Conservation (phyloP, 371 early-diverging fungal genomes). For the Saksenaea vasiformis region DNA sequence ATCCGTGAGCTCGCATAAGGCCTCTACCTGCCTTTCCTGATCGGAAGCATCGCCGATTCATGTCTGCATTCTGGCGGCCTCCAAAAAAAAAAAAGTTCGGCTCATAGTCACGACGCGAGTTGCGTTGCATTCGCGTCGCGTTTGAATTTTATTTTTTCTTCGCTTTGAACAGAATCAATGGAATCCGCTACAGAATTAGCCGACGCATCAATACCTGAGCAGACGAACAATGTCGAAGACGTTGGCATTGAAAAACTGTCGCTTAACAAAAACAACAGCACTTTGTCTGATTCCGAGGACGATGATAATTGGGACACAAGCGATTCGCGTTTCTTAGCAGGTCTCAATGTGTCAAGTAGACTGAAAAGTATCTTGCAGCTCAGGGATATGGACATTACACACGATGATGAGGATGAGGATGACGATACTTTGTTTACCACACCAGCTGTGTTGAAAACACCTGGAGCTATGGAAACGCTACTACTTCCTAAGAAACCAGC, state of each 20-base stretch:
- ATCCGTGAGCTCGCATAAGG: no score
- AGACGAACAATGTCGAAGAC: background rate
- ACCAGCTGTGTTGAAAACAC: constrained; percentile 16
- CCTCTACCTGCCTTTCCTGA: no score
- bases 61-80: no score
- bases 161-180: background rate
- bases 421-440: constrained; percentile 17
- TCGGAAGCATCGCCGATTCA: no score
- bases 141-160: background rate
- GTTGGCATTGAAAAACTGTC: background rate
- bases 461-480: constrained; percentile 6
- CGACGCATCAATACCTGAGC: background rate
- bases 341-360: constrained; percentile 17
- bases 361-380: constrained; percentile 20
- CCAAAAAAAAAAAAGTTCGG: no score
- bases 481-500: background rate
- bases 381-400: constrained; percentile 4
- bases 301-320: constrained; percentile 12
- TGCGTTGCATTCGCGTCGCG: background rate
- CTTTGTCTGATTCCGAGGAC: constrained; percentile 20
- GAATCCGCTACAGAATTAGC: background rate
- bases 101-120: background rate
- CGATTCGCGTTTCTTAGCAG: constrained; percentile 8
- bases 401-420: constrained; percentile 16
- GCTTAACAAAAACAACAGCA: background rate